Conservation (phyloP, 495 filamentous ascomycete species). For the Aspergillus incahuasiensis region DNA sequence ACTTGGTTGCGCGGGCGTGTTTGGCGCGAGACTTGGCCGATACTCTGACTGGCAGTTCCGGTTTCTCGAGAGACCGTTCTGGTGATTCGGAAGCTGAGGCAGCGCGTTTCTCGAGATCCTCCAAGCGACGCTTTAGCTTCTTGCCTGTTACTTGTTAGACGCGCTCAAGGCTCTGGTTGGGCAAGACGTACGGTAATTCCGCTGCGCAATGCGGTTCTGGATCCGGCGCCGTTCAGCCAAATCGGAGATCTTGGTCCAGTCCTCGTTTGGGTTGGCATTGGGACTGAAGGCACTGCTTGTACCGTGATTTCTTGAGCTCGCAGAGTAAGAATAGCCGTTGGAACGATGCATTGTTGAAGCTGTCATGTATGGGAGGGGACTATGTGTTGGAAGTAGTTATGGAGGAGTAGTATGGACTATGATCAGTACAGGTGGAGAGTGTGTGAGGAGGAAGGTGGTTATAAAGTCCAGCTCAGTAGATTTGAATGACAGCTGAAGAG, state of each 20-base stretch:
- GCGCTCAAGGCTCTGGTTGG: not conserved
- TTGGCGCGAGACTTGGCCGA: slow-evolving; percentile 43
- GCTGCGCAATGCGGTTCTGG: slow-evolving; percentile 96
- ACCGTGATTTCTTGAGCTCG: slow-evolving; percentile 58
- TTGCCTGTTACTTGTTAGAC: slow-evolving; percentile 60
- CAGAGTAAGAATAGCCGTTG: slow-evolving; percentile 27
- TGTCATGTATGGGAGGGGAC: not conserved
- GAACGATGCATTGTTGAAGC: slow-evolving; percentile 37
- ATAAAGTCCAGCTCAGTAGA: not conserved
- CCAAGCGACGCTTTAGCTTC: slow-evolving; percentile 96
- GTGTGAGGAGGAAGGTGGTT: not conserved
- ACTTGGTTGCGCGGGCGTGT: slow-evolving; percentile 40
- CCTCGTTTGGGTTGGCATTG: slow-evolving; percentile 93
- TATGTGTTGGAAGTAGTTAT: not conserved
- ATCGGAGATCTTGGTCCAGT: slow-evolving; percentile 99
- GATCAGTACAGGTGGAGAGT: not conserved
- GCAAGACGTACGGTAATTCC: slow-evolving; percentile 85
- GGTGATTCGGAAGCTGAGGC: slow-evolving; percentile 73
- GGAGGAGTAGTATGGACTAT: not conserved
- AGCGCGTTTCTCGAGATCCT: slow-evolving; percentile 91
- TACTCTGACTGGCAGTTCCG: slow-evolving; percentile 38
- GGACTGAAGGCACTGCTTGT: slow-evolving; percentile 96
- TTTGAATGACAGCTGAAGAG: not conserved
- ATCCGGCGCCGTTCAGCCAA: slow-evolving; percentile 90
- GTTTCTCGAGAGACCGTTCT: slow-evolving; percentile 57